Evolutionary conservation across 75 land plant species (phyloP), one percentile per base, ranked within the genome.

Genomic region (Gnetum montanum): DNA sequence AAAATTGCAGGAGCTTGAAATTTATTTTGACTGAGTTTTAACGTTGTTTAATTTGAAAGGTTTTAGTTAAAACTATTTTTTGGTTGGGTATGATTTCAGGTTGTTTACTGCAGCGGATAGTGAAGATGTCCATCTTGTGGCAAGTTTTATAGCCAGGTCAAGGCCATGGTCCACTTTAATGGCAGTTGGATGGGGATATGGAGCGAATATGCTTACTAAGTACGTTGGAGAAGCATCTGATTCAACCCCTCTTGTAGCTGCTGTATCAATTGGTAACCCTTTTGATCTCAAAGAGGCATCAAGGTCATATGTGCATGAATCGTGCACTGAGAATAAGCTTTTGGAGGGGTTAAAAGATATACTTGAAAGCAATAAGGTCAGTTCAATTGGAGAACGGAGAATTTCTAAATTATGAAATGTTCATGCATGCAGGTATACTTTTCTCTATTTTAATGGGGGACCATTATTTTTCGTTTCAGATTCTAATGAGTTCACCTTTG

Each of bases 91-190:
- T n/a, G n/a, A n/a, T n/a, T 74, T 67, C 70, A 95, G 99, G 88
- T 74, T 95, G 52, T 95, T 90, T 75, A 71, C 89, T 59, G 99
- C 97, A 63, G 97, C 85, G 62, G 99, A 95, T 63, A 95, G 99
- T 58, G 97, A 86, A 69, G 99, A 95, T 79, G 53, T 95, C 26
- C 71, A 61, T 68, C 69, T 76, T 55, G 88, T 81, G 64, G 62
- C 82, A 58, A 74, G 76, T 29, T 87, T 77, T 50, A 65, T 95
- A 31, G 60, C 53, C 27, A 64, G 63, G 54, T 60, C 53, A 67
- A 81, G 93, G 62, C 97, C 97, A 31, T 75, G 92, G 86, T 51
- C 93, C 19, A 74, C 86, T 10, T 43, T 95, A 46, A 69, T 95
- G 88, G 81, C 70, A 24, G 69, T 90, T 60, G 97, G 92, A 26